phyloP scores from a whole-genome alignment of 1,284 basidiomycete species.

The Mycena citricolor region DNA sequence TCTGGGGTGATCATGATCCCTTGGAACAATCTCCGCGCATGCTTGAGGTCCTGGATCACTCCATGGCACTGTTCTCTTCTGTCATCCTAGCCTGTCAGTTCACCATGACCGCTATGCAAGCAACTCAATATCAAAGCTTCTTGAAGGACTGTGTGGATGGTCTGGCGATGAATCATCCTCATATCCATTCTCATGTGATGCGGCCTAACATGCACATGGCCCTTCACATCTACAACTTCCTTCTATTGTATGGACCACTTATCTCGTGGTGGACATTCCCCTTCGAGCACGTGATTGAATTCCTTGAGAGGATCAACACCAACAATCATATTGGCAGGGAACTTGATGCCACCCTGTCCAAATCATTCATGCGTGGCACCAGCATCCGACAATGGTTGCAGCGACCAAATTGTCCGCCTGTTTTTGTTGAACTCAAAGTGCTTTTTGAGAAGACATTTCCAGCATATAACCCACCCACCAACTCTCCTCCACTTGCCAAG shows the following conservation, averaged over 20 bases:
- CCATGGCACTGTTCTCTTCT: constrained; percentile 3
- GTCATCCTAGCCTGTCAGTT: background rate
- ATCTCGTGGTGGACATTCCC: constrained; percentile 22
- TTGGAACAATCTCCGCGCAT: constrained; percentile 11
- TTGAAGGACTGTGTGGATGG: constrained; percentile 22
- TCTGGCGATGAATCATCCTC: background rate
- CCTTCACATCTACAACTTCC: constrained; percentile 31
- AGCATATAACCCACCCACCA: background rate
- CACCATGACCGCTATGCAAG: background rate
- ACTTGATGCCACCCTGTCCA: constrained; percentile 16
- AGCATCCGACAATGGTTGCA: constrained; percentile 13
- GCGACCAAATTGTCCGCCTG: constrained; percentile 14
- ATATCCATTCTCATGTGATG: constrained; percentile 19
- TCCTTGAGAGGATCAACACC: constrained; percentile 17
- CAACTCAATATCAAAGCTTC: constrained; percentile 2
- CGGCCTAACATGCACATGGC: constrained; percentile 26
- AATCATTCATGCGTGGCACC: constrained; percentile 14
- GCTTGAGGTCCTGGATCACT: constrained; percentile 7
- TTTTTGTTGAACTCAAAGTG: constrained; percentile 18
- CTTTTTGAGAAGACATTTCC: constrained; percentile 15
- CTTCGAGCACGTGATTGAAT: constrained; percentile 19
- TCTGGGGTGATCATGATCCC: constrained; percentile 25
- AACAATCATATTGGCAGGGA: constrained; percentile 16
- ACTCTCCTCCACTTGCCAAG: background rate
- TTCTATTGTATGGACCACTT: constrained; percentile 32